Percentiles rank a stretch among this genome's conserved stretches.
Conservation (phyloP, 768 basidiomycete species). For the Auricularia cornea region DNA sequence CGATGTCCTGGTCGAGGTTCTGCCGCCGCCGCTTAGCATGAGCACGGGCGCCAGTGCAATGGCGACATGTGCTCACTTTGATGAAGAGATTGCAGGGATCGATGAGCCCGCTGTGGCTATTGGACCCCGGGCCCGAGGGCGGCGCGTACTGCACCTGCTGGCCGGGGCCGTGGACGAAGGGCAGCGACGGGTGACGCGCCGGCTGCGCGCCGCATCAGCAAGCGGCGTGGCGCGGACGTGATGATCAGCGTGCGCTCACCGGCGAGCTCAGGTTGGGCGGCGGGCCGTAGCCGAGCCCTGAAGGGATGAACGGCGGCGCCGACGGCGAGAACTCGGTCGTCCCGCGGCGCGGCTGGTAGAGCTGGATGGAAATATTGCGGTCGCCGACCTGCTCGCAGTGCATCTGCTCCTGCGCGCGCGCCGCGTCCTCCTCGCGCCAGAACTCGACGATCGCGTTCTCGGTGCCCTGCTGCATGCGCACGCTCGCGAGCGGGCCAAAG, state of each 20-base stretch:
- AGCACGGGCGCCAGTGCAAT: background rate
- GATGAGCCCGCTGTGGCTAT: conserved; percentile 77
- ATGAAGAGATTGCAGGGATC: conserved; percentile 88
- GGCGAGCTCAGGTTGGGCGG: conserved; percentile 36
- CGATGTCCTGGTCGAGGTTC: conserved; percentile 80
- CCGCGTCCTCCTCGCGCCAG: conserved; percentile 81
- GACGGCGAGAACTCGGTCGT: conserved; percentile 61
- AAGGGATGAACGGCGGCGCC: conserved; percentile 71
- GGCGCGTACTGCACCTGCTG: conserved; percentile 86
- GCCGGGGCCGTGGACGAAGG: conserved; percentile 79
- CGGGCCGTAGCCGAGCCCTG: conserved; percentile 54
- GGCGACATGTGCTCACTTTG: conserved; percentile 42
- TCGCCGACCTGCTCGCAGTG: conserved; percentile 79
- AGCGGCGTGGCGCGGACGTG: background rate
- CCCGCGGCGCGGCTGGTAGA: conserved; percentile 59
- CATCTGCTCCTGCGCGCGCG: conserved; percentile 68
- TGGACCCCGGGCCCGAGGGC: conserved; percentile 61
- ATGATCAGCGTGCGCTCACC: conserved; percentile 4
- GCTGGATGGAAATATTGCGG: conserved; percentile 74
- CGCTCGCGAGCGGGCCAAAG: conserved; percentile 76
- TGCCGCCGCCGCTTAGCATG: conserved; percentile 20
- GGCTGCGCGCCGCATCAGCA: conserved; percentile 18
- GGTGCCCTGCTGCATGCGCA: conserved; percentile 57
- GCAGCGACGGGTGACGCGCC: conserved; percentile 35
- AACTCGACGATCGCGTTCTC: conserved; percentile 78